Evolutionary conservation across 2,329 filamentous ascomycete genomes (phyloP), one percentile per base, ranked within the genome.

Genomic region (Verruconis gallopava): DNA sequence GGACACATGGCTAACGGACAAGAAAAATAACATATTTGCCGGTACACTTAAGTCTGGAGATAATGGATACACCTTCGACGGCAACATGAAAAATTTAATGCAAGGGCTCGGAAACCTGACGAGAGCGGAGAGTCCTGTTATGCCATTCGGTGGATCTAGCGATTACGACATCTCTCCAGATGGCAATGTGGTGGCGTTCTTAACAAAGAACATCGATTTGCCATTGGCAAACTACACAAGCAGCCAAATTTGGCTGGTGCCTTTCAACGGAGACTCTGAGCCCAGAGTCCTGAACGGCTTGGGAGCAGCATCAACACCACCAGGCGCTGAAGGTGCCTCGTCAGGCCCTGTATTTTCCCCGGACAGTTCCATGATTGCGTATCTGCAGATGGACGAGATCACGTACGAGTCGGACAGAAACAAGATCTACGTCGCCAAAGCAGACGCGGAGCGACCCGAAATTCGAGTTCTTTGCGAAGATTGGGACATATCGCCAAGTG

Each of bases 401-500:
- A 76, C 80, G 45, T 93, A 94, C 56, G 86, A 95, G 59, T 75
- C 80, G 13, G 85, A 94, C 63, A 81, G 81, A 57, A 72, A 79
- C 35, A 72, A 77, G 35, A 63, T 85, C 3, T 62, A 86, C 47
- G 61, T 85, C 2, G 57, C 83, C 4, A 36, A 36, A 6, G 25
- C 25, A n/a, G 25, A 30, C n/a, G 25, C 25, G 25, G 25, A 9
- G n/a, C 6, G n/a, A 9, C 71, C 74, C 1, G 71, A 84, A 50
- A 63, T 83, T 38, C 58, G 69, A 3, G 75, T 82, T 49, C 75
- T 72, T n/a, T 67, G 73, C 46, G 79, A 79, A 1, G 65, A 38
- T 52, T 73, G 73, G 73, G 71, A 75, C 46, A 58, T 65, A 11
- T 75, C 71, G 45, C 72, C 72, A 0, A 57, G 59, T 43, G 55